Conservation (phyloP, 768 basidiomycete genomes). For the Tricholomella constricta region DNA sequence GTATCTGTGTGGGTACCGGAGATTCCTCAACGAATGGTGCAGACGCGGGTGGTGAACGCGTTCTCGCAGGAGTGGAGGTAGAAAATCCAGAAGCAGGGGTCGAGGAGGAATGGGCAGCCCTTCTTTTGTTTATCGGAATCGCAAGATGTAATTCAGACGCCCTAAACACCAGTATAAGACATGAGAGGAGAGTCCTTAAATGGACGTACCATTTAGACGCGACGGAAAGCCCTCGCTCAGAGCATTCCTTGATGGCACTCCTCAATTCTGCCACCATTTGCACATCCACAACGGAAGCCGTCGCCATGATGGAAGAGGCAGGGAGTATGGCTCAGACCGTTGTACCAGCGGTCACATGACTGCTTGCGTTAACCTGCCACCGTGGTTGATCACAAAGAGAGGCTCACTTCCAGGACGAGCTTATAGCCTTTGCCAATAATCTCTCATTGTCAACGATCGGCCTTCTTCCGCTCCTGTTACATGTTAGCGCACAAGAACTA, state of each 20-base stretch:
- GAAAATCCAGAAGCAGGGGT: constrained; percentile 42
- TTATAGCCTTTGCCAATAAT: no score
- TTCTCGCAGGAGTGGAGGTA: constrained; percentile 61
- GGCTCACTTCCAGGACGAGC: no score
- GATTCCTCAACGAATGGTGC: constrained; percentile 39
- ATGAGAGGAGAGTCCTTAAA: background rate
- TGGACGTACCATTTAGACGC: constrained; percentile 75
- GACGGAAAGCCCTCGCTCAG: constrained; percentile 66
- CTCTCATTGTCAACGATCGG: no score
- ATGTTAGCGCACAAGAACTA: background rate
- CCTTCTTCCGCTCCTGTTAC: background rate
- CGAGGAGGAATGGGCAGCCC: constrained; percentile 22
- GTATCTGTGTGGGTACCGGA: constrained; percentile 32
- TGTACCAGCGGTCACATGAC: background rate
- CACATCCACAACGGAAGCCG: constrained; percentile 33
- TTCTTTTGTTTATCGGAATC: constrained; percentile 51
- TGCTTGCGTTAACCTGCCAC: background rate
- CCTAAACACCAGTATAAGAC: constrained; percentile 42
- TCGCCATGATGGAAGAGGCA: constrained; percentile 18
- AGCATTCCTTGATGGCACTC: constrained; percentile 67
- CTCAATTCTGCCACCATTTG: constrained; percentile 59
- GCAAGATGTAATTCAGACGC: constrained; percentile 75
- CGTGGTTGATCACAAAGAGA: no score
- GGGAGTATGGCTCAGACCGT: no score
- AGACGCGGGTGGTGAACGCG: constrained; percentile 41